Percentiles rank a stretch among this genome's conserved stretches.
Evolutionary conservation across 805 yeast genomes (phyloP).

Genomic region (Lipomyces yamanashiensis): DNA sequence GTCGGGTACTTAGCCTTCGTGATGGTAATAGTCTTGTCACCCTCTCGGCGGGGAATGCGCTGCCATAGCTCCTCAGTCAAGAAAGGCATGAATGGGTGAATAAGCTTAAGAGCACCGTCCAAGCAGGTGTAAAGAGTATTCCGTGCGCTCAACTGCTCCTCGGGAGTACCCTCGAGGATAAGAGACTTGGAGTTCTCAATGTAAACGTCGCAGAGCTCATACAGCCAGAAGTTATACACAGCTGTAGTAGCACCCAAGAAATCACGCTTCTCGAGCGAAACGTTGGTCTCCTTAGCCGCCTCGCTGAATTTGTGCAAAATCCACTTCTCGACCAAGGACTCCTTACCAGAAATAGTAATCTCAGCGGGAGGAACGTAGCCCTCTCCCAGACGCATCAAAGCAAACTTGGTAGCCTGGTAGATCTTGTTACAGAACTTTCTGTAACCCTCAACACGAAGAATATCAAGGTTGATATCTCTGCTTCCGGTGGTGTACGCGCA

Average conservation of each 20-base stretch:
- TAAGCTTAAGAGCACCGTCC: conserved; percentile 86
- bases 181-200: conserved; percentile 95
- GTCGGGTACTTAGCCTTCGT: conserved; percentile 80
- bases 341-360: conserved; percentile 68
- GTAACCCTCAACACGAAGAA: conserved; percentile 96
- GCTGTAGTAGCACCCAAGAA: conserved; percentile 86
- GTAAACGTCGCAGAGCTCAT: conserved; percentile 94
- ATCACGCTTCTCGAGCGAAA: conserved; percentile 78
- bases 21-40: conserved; percentile 72
- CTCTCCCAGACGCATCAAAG: conserved; percentile 86
- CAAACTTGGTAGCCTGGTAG: conserved; percentile 98
- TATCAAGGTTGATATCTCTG: conserved; percentile 94
- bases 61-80: conserved; percentile 99
- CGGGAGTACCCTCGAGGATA: conserved; percentile 87
- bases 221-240: conserved; percentile 91
- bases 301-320: conserved; percentile 82
- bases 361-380: conserved; percentile 81
- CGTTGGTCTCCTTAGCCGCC: conserved; percentile 67
- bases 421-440: conserved; percentile 99
- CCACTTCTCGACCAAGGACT: conserved; percentile 95
- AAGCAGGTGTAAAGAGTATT: conserved; percentile 92
- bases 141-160: conserved; percentile 80
- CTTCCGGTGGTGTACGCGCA: conserved; percentile 99
- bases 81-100: conserved; percentile 98
- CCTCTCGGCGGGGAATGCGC: conserved; percentile 85